Conservation (phyloP, 148 eudicot species). For the Camellia granthamiana region DNA sequence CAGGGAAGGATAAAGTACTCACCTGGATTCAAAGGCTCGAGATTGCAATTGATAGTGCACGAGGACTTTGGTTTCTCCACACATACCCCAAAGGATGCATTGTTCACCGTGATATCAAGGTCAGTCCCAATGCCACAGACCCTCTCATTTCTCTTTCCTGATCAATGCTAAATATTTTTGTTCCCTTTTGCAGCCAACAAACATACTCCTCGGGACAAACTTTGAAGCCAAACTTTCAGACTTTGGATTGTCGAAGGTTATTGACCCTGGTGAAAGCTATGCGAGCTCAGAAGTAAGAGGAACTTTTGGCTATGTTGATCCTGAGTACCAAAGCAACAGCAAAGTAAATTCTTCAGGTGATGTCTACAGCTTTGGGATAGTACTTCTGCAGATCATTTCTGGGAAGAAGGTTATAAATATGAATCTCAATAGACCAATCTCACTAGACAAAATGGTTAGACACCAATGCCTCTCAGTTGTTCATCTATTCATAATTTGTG, state of each 20-base stretch:
- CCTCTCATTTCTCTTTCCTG: background rate
- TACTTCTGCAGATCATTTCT: slow-evolving; percentile 42
- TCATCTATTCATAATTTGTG: background rate
- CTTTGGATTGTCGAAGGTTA: slow-evolving; percentile 44
- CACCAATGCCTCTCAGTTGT: background rate
- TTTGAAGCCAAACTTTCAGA: slow-evolving; percentile 45
- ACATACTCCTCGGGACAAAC: slow-evolving; percentile 37
- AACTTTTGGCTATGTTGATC: slow-evolving; percentile 42
- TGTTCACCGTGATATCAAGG: slow-evolving; percentile 42
- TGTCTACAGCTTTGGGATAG: slow-evolving; percentile 40
- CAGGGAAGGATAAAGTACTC: slow-evolving; percentile 31
- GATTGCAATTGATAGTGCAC: slow-evolving; percentile 35
- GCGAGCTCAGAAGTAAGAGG: slow-evolving; percentile 46
- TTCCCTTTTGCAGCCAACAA: slow-evolving; percentile 32
- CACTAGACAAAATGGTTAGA: slow-evolving; percentile 27
- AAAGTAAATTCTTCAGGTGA: slow-evolving; percentile 35
- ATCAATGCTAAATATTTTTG: background rate
- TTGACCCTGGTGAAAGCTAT: slow-evolving; percentile 26
- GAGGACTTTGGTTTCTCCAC: slow-evolving; percentile 43
- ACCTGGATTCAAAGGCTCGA: slow-evolving; percentile 39
- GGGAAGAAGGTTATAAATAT: slow-evolving; percentile 38
- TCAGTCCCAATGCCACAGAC: background rate
- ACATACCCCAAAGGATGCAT: slow-evolving; percentile 34
- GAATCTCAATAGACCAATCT: slow-evolving; percentile 24
- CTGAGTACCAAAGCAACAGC: slow-evolving; percentile 32